Base-by-base conservation (phyloP, 148 eudicot species). In the Amaranthus cruentus region DNA sequence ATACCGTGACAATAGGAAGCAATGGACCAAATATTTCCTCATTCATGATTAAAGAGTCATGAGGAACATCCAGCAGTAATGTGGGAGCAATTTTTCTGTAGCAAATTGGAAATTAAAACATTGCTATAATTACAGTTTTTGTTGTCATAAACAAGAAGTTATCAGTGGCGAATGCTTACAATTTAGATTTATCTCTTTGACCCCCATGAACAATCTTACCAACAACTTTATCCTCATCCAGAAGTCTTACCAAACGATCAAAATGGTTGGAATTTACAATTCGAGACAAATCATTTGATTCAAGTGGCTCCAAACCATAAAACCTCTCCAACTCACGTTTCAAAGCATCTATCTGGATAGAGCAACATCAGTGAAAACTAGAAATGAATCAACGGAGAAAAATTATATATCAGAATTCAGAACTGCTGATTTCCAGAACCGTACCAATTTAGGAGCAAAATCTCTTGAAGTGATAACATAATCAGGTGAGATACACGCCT, bases 1-100 rank as follows among this genome's bases (percentile, higher is more conserved):
- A 79, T 70, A 88, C 90, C 7, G 90, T 86, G 82, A 86, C 44
- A 72, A 88, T 86, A 67, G 92, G 92, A 69, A 88, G 82, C 68
- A 88, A 77, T 67, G 92, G 92, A 13, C 92, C 92, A 83, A 88
- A 88, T 69, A 88, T 86, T 74, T 88, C 92, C 77, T 88, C 92
- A 43, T 60, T 81, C 92, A 88, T 88, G 52, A 88, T 68, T 71
- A 66, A 58, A 11, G 88, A 81, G 56, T 86, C 84, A 54, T 68
- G 73, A 6, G 92, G 88, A 58, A 83, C 85, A 75, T 86, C 87
- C 80, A 86, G 43, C 68, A 88, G 69, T 66, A 88, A 68, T 15
- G 90, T 85, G 15, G 92, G 92, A 65, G 85, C 84, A 55, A 88
- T 88, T 80, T 80, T 83, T 71, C 92, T 88, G 83, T 55, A 64